Conservation (phyloP, 2,329 filamentous ascomycete genomes). For the Microdochium bolleyi region DNA sequence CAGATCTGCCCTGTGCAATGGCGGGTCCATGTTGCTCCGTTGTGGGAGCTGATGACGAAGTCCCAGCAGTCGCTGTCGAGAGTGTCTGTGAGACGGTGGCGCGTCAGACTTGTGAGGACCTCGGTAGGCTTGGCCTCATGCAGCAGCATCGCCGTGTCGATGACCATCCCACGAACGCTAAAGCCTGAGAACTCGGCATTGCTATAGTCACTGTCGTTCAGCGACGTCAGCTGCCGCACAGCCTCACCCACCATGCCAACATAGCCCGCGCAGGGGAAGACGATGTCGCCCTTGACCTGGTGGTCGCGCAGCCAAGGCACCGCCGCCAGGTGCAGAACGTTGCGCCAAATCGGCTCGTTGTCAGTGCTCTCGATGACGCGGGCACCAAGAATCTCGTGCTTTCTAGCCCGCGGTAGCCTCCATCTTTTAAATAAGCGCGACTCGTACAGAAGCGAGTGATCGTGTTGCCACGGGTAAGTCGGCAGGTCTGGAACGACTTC, state of each 20-base stretch:
- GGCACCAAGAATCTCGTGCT: not conserved
- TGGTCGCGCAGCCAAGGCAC: not conserved
- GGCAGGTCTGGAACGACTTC: not conserved
- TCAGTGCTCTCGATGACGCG: not conserved
- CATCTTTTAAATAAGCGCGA: not conserved
- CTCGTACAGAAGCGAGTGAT: not conserved
- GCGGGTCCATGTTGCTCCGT: slow-evolving; percentile 16
- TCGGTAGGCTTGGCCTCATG: slow-evolving; percentile 9
- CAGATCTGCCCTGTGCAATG: slow-evolving; percentile 16
- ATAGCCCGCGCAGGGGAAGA: not conserved
- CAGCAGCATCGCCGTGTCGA: slow-evolving; percentile 14
- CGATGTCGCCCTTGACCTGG: not conserved
- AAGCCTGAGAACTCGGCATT: not conserved
- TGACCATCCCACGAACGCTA: slow-evolving; percentile 3
- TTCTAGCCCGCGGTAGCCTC: not conserved
- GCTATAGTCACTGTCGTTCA: not conserved
- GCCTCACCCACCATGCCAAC: not conserved
- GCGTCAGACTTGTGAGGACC: slow-evolving; percentile 14
- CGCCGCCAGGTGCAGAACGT: not conserved
- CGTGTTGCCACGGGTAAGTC: not conserved
- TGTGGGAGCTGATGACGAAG: slow-evolving; percentile 16
- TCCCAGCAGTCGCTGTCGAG: slow-evolving; percentile 16
- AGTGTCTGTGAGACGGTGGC: slow-evolving; percentile 9
- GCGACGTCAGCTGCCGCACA: slow-evolving; percentile 11
- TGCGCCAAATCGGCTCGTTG: not conserved